phyloP scores from a whole-genome alignment of 495 filamentous ascomycete genomes.

The Annulohypoxylon moriforme region DNA sequence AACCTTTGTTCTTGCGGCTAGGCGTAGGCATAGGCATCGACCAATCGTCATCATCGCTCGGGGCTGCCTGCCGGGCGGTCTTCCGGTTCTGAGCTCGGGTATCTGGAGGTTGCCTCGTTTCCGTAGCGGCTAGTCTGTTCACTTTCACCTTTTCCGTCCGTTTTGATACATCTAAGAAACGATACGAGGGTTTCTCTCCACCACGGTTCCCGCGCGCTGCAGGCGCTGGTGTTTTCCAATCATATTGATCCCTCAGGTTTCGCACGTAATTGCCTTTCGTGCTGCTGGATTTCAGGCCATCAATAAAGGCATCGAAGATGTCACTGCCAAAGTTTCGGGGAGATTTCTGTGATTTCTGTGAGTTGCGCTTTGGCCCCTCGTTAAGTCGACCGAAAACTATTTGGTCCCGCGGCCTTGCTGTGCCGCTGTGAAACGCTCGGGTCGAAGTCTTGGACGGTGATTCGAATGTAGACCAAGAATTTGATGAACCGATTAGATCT shows the following conservation, averaged over 20 bases:
- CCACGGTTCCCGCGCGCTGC: not conserved
- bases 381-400: not conserved
- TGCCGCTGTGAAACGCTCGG: slow-evolving; percentile 32
- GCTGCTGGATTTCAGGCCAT: slow-evolving; percentile 12
- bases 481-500: too few relatives aligned
- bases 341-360: not conserved
- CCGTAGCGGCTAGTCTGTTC: not conserved
- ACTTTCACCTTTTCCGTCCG: not conserved
- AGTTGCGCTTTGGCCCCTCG: not conserved
- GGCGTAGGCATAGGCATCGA: not conserved
- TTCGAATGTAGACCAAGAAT: slow-evolving; percentile 14
- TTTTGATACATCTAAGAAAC: too few relatives aligned
- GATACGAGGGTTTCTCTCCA: too few relatives aligned
- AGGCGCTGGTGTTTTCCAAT: not conserved
- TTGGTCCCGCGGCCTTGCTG: not conserved
- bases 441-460: not conserved
- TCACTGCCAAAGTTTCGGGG: slow-evolving; percentile 6
- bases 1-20: not conserved
- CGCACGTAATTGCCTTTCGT: slow-evolving; percentile 24
- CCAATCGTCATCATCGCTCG: not conserved
- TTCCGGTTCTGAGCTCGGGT: not conserved
- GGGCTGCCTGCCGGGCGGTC: not conserved
- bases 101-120: too few relatives aligned
- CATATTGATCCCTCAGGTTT: slow-evolving; percentile 21
- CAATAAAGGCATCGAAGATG: slow-evolving; percentile 39